Conservation (phyloP, 768 basidiomycete genomes). For the Leccinum longicurvipes region DNA sequence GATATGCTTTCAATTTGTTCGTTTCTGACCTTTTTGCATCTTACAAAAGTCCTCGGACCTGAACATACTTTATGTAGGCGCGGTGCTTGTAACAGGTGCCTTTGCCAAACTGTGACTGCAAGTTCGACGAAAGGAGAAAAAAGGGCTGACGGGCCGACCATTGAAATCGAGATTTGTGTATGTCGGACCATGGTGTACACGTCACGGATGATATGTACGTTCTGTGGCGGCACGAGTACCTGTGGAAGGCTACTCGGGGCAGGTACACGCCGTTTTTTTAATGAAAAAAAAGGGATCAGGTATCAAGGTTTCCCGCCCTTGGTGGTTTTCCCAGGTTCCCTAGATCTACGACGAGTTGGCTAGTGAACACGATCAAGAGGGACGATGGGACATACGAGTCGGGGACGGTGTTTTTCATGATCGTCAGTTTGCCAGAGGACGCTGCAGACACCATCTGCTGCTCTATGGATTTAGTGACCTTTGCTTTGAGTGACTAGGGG, state of each 20-base stretch:
- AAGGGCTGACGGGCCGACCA: neutral
- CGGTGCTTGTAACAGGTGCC: neutral
- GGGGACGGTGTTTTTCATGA: conserved; percentile 70
- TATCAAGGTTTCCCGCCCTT: conserved; percentile 21
- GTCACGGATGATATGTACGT: neutral
- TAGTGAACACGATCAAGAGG: neutral
- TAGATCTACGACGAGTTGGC: conserved; percentile 5
- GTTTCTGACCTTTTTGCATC: conserved; percentile 5
- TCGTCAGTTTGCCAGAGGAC: conserved; percentile 84
- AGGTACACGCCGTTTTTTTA: conserved; percentile 7
- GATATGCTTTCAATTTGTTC: conserved; percentile 12
- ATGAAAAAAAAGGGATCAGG: neutral
- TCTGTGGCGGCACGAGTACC: conserved; percentile 5
- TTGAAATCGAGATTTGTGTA: neutral
- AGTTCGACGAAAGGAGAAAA: neutral
- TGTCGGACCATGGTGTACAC: neutral
- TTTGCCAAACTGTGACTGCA: neutral
- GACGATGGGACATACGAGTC: conserved; percentile 22
- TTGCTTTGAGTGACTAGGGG: conserved; percentile 78
- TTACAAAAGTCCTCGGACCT: conserved; percentile 1
- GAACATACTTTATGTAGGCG: neutral
- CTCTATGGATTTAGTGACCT: conserved; percentile 91
- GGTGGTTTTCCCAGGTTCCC: conserved; percentile 18
- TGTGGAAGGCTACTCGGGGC: neutral
- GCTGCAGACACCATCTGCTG: conserved; percentile 88